Base-by-base conservation (phyloP, 176 grass and related monocot species). In the Saccharum officinarum region DNA sequence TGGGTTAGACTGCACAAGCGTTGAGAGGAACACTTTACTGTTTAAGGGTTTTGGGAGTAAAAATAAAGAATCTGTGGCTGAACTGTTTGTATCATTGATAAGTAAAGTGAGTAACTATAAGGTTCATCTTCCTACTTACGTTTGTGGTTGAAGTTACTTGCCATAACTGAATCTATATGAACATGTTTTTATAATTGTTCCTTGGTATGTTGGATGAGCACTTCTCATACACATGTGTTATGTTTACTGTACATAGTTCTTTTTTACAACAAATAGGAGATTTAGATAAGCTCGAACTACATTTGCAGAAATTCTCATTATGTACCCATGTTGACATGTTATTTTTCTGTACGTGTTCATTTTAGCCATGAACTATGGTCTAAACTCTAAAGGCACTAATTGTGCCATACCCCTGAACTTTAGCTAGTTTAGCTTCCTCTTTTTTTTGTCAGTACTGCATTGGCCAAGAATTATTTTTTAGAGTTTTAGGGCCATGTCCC, bases 51-150 rank as follows among this genome's bases (percentile, higher is more conserved):
- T 94, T 84, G 93, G 89, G 38, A 92, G 79, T 73, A 81, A 36
- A 90, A 98, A 98, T 80, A 91, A 84, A 82, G 96, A 98, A 83
- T 89, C 89, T 26, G 69, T 98, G 57, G 96, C 89, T 79, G 86
- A 92, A 89, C 79, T 98, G 26, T 98, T 98, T 77, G 31, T 95
- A 78, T 76, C 96, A 59, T 42, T 98, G 47, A 89, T 91, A 41
- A 90, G 69, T 83, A 98, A 95, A 85, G 96, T 91, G 71, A 91
- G 91, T 72, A 59, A 36, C 63, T 88, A 28, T 66, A 39, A 57
- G 0, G 18, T 54, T 40, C 33, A 64, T 16, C 6, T 76, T 76
- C 20, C 14, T 79, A 6, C 23, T 20, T 84, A 23, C 66, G 15
- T 77, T 80, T 57, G 3, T 7, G 1, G 12, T 65, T n/a, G 57